Base-by-base conservation (phyloP, 2,329 filamentous ascomycete genomes). In the Lecanosticta acicola region DNA sequence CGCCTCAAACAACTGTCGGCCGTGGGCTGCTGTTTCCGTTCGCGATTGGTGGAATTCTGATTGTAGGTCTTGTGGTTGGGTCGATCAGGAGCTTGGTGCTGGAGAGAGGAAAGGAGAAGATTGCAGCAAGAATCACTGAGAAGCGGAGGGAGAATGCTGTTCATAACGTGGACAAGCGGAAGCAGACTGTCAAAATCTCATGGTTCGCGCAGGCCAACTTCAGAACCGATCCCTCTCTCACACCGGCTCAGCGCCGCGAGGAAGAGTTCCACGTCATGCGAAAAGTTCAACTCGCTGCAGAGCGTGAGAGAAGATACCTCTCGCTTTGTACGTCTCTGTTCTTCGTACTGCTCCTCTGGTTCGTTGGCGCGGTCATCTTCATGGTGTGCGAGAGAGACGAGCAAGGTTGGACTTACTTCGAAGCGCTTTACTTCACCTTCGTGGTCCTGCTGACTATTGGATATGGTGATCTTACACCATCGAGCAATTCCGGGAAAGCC, bases 11-110 rank as follows among this genome's bases (percentile, higher is more conserved):
- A 0, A 69, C 74, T 46, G 57, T 72, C 2, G 76, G 74, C 2
- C 67, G 75, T 29, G 68, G 70, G 2, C 58, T 80, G 1, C 55
- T 79, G 1, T 76, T 79, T 48, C 75, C 75, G 0, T 79, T 71
- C 42, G 75, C 76, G 1, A 71, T 79, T 24, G 74, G 73, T 3
- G 76, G 76, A 1, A 74, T 79, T 19, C 64, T 79, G 4, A 73
- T 71, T 35, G 64, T 79, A 13, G 76, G 76, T 71, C 63, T 80
- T 7, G 74, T 79, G 16, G 67, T 80, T 36, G 74, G 74, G 5
- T 75, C 72, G 3, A 73, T 79, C 19, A 65, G 75, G 10, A 71
- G 71, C 0, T 55, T 77, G 2, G 68, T 75, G 0, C 62, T 77
- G 10, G 73, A 77, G 46, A 64, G 73, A 36, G 74, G 73, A 3